These are phyloP conservation scores for Penicillium capsulatum DNA, from an alignment of 2,329 filamentous ascomycete genomes.

Conservation along the genomic window DNA sequence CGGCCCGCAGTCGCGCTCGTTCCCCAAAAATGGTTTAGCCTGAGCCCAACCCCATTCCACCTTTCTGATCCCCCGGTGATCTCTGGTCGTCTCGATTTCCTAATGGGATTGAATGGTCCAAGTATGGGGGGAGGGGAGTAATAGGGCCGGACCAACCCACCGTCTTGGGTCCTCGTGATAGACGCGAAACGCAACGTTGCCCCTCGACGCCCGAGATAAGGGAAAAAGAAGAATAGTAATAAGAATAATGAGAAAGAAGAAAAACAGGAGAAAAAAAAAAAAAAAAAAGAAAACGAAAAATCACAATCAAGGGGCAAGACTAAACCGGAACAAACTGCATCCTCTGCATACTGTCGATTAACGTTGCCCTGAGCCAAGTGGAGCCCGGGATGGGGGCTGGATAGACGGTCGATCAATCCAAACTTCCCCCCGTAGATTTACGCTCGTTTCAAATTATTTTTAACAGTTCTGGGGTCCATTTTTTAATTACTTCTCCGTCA, in stretches of 20 bases:
- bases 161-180: too few relatives aligned
- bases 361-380: background rate
- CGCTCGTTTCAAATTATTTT: slow-evolving; percentile 4
- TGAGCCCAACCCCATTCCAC: background rate
- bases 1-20: too few relatives aligned
- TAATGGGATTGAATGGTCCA: background rate
- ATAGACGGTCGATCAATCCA: slow-evolving; percentile 3
- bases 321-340: too few relatives aligned
- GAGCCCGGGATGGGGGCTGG: slow-evolving; percentile 2
- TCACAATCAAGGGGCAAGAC: background rate
- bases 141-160: too few relatives aligned
- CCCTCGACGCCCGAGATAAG: too few relatives aligned
- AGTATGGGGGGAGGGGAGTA: too few relatives aligned
- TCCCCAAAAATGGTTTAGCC: background rate
- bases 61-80: background rate
- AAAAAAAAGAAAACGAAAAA: background rate
- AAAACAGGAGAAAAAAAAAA: too few relatives aligned
- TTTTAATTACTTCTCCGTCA: slow-evolving; percentile 8
- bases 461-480: slow-evolving; percentile 1
- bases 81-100: slow-evolving; percentile 6
- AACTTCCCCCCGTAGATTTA: slow-evolving; percentile 1
- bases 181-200: too few relatives aligned
- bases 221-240: too few relatives aligned
- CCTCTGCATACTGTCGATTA: too few relatives aligned
- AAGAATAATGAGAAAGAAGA: too few relatives aligned